Conservation (phyloP, 352 stramenopile genomes). For the Pythium sukuiense region DNA sequence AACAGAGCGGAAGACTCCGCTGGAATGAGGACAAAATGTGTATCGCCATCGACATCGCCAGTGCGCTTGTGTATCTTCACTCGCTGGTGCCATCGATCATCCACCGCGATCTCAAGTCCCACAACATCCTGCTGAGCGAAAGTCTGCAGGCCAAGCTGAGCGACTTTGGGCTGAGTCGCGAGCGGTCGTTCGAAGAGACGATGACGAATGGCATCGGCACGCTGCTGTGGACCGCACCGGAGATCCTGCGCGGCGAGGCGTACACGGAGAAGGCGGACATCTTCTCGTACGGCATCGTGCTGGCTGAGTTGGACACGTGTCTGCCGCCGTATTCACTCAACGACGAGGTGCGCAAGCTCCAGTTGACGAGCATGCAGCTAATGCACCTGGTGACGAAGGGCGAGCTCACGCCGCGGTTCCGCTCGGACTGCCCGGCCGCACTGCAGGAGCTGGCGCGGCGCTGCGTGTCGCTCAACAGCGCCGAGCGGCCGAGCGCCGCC, state of each 20-base stretch:
- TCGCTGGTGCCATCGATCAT: conserved; percentile 52
- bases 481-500: conserved; percentile 44
- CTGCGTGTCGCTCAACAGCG: conserved; percentile 36
- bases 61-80: conserved; percentile 68
- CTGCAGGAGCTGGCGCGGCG: conserved; percentile 37
- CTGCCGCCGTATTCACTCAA: conserved; percentile 54
- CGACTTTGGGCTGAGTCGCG: conserved; percentile 58
- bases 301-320: conserved; percentile 64
- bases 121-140: conserved; percentile 56
- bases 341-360: conserved; percentile 39
- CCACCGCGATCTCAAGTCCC: conserved; percentile 68
- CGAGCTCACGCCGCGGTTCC: conserved; percentile 40
- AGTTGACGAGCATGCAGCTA: conserved; percentile 54
- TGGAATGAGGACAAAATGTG: conserved; percentile 56
- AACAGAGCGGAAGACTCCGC: conserved; percentile 33
- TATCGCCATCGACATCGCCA: conserved; percentile 59
- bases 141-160: conserved; percentile 54
- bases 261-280: conserved; percentile 65
- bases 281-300: conserved; percentile 64
- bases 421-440: conserved; percentile 34
- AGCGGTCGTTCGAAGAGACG: conserved; percentile 56
- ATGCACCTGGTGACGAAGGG: conserved; percentile 54
- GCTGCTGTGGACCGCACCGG: conserved; percentile 59
- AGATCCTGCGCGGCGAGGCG: conserved; percentile 50
- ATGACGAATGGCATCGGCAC: conserved; percentile 68